Base-by-base conservation (phyloP, 192 early-diverging fungal genomes). In the Paraglomus brasilianum region DNA sequence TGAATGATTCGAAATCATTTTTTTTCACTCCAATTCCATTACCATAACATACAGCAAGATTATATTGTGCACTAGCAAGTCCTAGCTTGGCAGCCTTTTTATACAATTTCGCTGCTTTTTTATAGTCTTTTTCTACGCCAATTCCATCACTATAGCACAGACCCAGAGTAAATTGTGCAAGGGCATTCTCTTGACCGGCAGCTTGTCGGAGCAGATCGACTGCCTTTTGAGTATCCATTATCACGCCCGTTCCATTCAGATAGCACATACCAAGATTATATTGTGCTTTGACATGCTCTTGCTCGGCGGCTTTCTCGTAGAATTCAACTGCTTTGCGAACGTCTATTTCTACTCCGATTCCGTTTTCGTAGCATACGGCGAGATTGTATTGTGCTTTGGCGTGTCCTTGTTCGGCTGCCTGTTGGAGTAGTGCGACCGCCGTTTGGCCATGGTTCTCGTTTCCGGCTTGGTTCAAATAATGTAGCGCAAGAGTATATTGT, bases 331-430 rank as follows among this genome's bases (percentile, higher is more conserved):
- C 92, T 46, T 78, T 75, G 9, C 61, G 71, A 30, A 82, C 82
- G 69, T 90, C 86, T 74, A 89, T 84, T 24, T 82, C 82, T 6
- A 81, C 78, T 21, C 87, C 92, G 60, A 90, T 84, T 9, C 80
- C 92, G 74, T 93, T 86, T 22, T 89, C 89, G 68, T 89, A 94
- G 66, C 92, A 94, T 67, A 87, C 91, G 13, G 91, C 93, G 15
- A 94, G 74, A 69, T 85, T 86, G 77, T 74, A 87, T 72, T 86
- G 83, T 39, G 81, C 81, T 14, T 74, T 63, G 8, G 85, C 74
- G 56, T 90, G 78, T 0, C 82, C 85, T 45, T 90, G 81, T 10
- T 78, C 55, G 14, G 88, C 88, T 1, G 88, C 30, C 30, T 30
- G 30, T 1, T 30, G 30, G 3, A 30, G 30, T 30, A 30, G 30